Percentiles rank a stretch among this genome's conserved stretches.
Conservation (phyloP, 257 asterid genomes). For the Solanum sejunctum region DNA sequence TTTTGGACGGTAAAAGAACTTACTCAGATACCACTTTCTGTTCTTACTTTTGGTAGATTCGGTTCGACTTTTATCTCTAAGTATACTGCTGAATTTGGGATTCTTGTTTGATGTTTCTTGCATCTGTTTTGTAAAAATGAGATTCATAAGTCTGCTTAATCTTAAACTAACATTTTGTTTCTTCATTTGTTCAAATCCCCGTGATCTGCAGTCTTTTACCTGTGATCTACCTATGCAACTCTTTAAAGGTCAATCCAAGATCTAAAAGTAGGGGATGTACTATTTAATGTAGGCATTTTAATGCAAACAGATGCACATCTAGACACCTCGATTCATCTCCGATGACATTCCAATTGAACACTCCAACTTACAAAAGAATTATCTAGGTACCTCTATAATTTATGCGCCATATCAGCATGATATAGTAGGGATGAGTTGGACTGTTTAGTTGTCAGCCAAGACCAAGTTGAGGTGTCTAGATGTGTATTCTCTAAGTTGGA, state of each 20-base stretch:
- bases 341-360: background rate
- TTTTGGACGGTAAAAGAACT: background rate
- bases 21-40: background rate
- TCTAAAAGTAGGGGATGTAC: background rate
- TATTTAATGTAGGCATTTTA: background rate
- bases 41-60: background rate
- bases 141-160: background rate
- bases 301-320: background rate
- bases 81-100: background rate
- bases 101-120: background rate
- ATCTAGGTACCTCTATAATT: background rate
- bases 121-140: background rate
- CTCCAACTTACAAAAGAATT: background rate
- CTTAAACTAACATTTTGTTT: background rate
- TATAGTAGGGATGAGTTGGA: background rate
- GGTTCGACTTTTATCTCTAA: background rate
- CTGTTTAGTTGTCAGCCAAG: background rate
- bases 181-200: background rate
- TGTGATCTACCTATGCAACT: background rate
- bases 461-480: background rate
- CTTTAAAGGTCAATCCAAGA: background rate
- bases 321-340: background rate
- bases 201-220: background rate
- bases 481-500: background rate
- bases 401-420: background rate